phyloP scores from a whole-genome alignment of 2,329 filamentous ascomycete genomes.

The Stylonectria norvegica region DNA sequence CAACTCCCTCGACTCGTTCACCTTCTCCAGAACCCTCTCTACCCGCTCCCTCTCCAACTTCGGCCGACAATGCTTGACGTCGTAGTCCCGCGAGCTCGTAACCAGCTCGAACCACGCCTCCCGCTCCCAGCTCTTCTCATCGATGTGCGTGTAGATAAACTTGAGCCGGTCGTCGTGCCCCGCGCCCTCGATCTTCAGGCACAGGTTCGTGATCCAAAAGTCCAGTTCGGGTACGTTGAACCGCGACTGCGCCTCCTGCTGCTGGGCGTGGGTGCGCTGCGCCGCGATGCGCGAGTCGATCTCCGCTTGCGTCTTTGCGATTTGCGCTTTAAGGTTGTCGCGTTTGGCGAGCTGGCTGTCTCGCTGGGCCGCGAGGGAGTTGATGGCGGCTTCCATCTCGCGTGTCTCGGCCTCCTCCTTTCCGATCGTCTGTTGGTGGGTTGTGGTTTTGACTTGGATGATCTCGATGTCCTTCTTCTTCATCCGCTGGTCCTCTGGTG shows the following conservation, averaged over 20 bases:
- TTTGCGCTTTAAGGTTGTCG: constrained; percentile 57
- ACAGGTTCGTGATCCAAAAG: constrained; percentile 92
- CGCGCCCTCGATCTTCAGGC: constrained; percentile 83
- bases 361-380: constrained; percentile 55
- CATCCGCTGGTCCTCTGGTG: constrained; percentile 83
- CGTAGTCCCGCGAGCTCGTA: constrained; percentile 78
- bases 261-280: constrained; percentile 67
- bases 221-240: constrained; percentile 91
- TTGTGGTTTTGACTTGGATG: constrained; percentile 64
- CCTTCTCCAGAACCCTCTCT: constrained; percentile 69
- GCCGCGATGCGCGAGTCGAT: constrained; percentile 69
- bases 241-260: constrained; percentile 77
- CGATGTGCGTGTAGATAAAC: constrained; percentile 83
- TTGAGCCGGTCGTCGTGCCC: constrained; percentile 81
- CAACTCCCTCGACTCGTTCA: constrained; percentile 79
- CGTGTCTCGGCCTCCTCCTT: constrained; percentile 74
- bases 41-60: constrained; percentile 77
- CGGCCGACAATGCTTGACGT: constrained; percentile 75
- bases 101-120: constrained; percentile 94
- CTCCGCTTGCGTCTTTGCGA: constrained; percentile 64
- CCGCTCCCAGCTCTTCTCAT: constrained; percentile 81
- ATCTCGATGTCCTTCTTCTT: constrained; percentile 86
- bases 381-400: constrained; percentile 67
- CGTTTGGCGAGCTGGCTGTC: constrained; percentile 57
- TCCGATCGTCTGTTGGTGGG: constrained; percentile 69